phyloP scores from a whole-genome alignment of 2,329 filamentous ascomycete genomes.

The Pseudogymnoascus sp. region DNA sequence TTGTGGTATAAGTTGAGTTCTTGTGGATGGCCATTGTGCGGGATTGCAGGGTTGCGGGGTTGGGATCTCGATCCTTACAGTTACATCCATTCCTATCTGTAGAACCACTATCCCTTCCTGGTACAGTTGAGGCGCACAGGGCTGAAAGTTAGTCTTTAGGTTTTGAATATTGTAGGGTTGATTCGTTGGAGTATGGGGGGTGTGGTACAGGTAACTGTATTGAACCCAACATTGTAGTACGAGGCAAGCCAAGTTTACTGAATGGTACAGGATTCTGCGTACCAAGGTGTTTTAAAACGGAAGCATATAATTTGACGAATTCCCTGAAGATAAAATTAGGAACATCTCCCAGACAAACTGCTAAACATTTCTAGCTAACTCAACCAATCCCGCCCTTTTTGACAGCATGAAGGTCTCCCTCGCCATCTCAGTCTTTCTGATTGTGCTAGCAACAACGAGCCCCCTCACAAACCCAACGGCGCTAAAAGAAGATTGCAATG shows the following conservation, averaged over 20 bases:
- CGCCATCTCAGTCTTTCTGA: background rate
- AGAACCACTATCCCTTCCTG: background rate
- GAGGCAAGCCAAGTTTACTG: background rate
- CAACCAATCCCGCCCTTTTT: no score
- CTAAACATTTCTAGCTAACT: background rate
- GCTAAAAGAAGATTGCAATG: no score
- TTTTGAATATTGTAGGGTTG: background rate
- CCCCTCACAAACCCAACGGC: background rate
- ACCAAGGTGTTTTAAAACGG: background rate
- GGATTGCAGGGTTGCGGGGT: background rate
- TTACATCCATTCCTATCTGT: background rate
- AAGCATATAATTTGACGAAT: background rate
- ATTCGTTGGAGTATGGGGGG: background rate
- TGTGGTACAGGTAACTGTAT: background rate
- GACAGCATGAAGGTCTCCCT: background rate
- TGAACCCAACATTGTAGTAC: background rate
- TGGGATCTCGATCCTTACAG: background rate
- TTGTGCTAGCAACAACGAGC: background rate
- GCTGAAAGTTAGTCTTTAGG: background rate
- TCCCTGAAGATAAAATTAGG: background rate
- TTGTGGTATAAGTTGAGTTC: background rate
- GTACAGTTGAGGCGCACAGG: background rate
- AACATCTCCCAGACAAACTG: background rate
- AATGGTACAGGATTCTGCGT: background rate
- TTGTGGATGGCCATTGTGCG: background rate